Conservation (phyloP, 2,329 filamentous ascomycete species). For the Phaeosphaeria sp. region DNA sequence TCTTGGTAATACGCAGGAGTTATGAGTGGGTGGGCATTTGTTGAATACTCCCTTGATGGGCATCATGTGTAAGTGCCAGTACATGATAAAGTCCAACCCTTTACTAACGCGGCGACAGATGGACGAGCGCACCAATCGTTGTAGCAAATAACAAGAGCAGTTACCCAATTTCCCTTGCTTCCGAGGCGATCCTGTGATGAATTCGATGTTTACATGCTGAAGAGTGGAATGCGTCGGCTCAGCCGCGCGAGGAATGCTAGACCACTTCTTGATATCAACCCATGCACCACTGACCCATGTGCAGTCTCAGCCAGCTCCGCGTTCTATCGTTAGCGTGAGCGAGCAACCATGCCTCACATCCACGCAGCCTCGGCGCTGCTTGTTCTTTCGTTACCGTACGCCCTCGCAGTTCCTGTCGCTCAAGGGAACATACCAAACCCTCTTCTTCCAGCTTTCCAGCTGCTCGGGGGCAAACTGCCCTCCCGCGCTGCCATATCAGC, state of each 20-base stretch:
- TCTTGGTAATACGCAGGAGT: not conserved
- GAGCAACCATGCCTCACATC: slow-evolving; percentile 25
- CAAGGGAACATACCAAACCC: slow-evolving; percentile 7
- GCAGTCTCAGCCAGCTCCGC: slow-evolving; percentile 13
- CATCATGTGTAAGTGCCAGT: slow-evolving; percentile 5
- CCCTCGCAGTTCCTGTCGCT: slow-evolving; percentile 13
- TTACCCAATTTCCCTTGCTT: slow-evolving; percentile 16
- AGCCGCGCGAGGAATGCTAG: slow-evolving; percentile 24
- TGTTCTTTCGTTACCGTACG: slow-evolving; percentile 19
- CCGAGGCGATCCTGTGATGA: slow-evolving; percentile 16
- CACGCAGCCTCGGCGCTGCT: slow-evolving; percentile 22
- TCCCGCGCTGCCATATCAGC: not conserved
- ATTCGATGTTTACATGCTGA: slow-evolving; percentile 12
- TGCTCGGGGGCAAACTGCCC: not conserved
- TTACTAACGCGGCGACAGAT: slow-evolving; percentile 9
- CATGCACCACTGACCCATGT: not conserved
- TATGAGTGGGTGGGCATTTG: not conserved
- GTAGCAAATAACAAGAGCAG: slow-evolving; percentile 10
- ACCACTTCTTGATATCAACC: slow-evolving; percentile 15
- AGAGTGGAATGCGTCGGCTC: slow-evolving; percentile 22
- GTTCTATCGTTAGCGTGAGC: slow-evolving; percentile 15
- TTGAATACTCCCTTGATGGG: not conserved
- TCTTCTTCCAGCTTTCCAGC: slow-evolving; percentile 5
- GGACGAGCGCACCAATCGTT: slow-evolving; percentile 1
- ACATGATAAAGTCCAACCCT: slow-evolving; percentile 1